Evolutionary conservation across 2,329 filamentous ascomycete genomes (phyloP).

Genomic region (Aaosphaeria arxii): DNA sequence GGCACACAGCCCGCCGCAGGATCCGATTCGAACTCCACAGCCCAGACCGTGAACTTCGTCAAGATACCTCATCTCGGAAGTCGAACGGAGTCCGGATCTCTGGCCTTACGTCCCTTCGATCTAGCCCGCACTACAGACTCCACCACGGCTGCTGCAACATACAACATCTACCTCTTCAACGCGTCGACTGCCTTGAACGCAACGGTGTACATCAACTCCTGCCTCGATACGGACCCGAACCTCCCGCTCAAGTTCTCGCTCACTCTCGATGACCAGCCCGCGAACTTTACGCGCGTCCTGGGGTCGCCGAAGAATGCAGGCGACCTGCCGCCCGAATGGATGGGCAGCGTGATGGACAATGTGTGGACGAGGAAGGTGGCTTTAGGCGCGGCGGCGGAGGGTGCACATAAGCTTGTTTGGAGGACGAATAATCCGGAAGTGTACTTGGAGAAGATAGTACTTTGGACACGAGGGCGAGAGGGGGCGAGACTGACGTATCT

Average conservation of each 20-base stretch:
- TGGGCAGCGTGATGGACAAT: slow-evolving; percentile 42
- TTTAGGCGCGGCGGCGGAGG: slow-evolving; percentile 6
- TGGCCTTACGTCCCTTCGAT: slow-evolving; percentile 13
- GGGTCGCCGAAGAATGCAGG: slow-evolving; percentile 30
- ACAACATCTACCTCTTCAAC: slow-evolving; percentile 16
- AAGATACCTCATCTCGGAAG: slow-evolving; percentile 12
- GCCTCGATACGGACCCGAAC: slow-evolving; percentile 47
- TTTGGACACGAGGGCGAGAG: not conserved
- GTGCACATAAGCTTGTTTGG: slow-evolving; percentile 34
- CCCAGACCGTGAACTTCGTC: slow-evolving; percentile 5
- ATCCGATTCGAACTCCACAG: not conserved
- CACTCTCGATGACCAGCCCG: slow-evolving; percentile 10
- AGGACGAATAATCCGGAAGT: slow-evolving; percentile 23
- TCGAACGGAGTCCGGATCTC: slow-evolving; percentile 12
- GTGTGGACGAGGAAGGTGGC: slow-evolving; percentile 41
- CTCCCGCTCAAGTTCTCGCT: slow-evolving; percentile 47
- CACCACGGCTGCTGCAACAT: slow-evolving; percentile 9
- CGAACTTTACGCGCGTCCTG: slow-evolving; percentile 12
- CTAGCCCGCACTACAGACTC: slow-evolving; percentile 7
- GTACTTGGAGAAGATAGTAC: not conserved
- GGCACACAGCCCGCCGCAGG: slow-evolving; percentile 1
- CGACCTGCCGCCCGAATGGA: slow-evolving; percentile 44
- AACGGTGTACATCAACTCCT: slow-evolving; percentile 26
- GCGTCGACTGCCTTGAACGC: slow-evolving; percentile 19
- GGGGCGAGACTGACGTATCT: not conserved